Percentiles rank a stretch among this genome's conserved stretches.
These are phyloP conservation scores for Botryobasidium botryosum DNA, from an alignment of 768 basidiomycete genomes.

Conservation along the genomic window DNA sequence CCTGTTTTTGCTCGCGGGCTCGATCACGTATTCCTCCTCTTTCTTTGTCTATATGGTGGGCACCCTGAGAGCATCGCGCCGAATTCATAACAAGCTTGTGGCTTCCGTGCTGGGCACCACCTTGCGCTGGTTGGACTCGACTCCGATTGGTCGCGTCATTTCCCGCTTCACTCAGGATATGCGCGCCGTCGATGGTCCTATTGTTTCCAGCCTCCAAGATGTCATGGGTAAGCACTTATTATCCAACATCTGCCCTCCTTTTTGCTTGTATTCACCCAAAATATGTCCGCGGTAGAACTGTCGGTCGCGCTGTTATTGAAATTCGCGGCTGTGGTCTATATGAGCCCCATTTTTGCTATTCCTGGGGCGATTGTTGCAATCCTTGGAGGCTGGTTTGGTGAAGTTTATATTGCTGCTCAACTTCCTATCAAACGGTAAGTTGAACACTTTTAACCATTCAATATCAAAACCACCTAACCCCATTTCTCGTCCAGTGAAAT, in stretches of 20 bases:
- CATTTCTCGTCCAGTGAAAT: conserved; percentile 14
- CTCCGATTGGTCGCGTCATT: conserved; percentile 14
- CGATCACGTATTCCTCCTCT: conserved; percentile 24
- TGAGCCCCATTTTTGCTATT: conserved; percentile 12
- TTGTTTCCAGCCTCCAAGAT: not conserved
- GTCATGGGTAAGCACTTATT: too few species aligned
- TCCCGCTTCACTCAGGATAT: conserved; percentile 15
- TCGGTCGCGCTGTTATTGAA: conserved; percentile 12
- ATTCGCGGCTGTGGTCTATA: conserved; percentile 12
- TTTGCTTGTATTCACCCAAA: too few species aligned
- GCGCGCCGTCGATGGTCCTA: conserved; percentile 8
- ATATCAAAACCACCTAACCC: not conserved
- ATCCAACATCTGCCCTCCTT: too few species aligned
- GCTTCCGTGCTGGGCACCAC: conserved; percentile 41
- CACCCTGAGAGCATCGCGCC: conserved; percentile 33
- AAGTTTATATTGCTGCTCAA: conserved; percentile 24
- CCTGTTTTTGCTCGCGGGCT: conserved; percentile 16
- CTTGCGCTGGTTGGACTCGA: conserved; percentile 19
- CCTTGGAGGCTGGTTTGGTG: conserved; percentile 20
- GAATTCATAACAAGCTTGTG: conserved; percentile 35
- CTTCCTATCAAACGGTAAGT: conserved; percentile 20
- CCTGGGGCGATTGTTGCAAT: conserved; percentile 12
- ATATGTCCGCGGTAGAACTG: too few species aligned
- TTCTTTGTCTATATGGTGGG: conserved; percentile 31
- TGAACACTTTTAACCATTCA: not conserved